Evolutionary conservation across 2,329 filamentous ascomycete species (phyloP), one percentile per base, ranked within the genome.

Genomic region (Aspergillus proliferans): DNA sequence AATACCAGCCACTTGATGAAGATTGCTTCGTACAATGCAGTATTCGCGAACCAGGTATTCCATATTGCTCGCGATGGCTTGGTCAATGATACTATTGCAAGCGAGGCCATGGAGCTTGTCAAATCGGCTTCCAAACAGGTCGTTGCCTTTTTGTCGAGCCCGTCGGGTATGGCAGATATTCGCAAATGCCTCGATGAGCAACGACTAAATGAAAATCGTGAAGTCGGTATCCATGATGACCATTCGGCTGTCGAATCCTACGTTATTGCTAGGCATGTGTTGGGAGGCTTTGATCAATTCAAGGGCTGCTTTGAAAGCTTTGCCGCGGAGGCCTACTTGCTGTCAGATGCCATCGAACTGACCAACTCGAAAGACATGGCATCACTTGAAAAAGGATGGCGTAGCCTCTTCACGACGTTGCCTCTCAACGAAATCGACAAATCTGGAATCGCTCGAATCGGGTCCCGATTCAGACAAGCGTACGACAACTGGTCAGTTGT

Each of bases 381-480:
- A 3, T 50, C 46, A 24, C 46, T 74, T 6, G 73, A 76, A 52
- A 55, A 50, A 34, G 55, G 53, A 19, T 76, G 73, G 73, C 60
- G 58, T 36, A 66, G 67, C n/a, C 38, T 80, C 1, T 81, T 82
- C 55, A 73, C 70, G 1, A 56, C 79, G 1, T 66, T 83, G 10
- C 80, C 81, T 2, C 69, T 79, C 14, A 61, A 73, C 6, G 78
- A 81, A 51, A 63, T 84, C 19, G 76, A 82, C 54, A 51, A 61
- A 1, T 58, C 62, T 47, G 81, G 81, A 2, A 70, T 79, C 14
- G 64, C 74, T 18, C 63, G 65, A 2, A 59, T 65, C 21, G 70
- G 70, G 10, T 65, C 65, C 28, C 69, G 74, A 3, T 73, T 74
- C 24, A 61, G 60, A n/a, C 54, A 62, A 6, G 44, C 54, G 3